Evolutionary conservation across 2,329 filamentous ascomycete species (phyloP), one percentile per base, ranked within the genome.

Genomic region (Cladophialophora chaetospira): DNA sequence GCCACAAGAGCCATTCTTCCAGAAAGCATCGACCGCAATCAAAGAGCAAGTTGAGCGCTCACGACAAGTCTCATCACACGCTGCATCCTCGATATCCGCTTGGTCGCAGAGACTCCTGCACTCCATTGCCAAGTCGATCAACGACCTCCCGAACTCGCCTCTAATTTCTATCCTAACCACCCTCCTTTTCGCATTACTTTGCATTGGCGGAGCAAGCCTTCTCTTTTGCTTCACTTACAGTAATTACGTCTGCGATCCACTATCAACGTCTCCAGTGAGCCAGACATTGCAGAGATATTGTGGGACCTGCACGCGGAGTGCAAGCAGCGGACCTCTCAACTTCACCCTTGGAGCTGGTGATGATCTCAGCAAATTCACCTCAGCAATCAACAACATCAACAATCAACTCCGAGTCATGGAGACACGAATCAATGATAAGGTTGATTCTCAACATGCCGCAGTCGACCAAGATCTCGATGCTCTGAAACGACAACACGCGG

Each of bases 151-250:
- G 4, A 54, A 61, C 13, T 63, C 57, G 17, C 50, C 53, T 23
- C 26, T 61, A n/a, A 46, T 63, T 10, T 33, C 47, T 13, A 45
- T 57, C 26, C 13, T 61, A 23, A 51, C 54, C 10, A 58, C 49
- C 13, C 15, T 60, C n/a, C 9, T 65, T 13, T 52, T 61, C 26
- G 35, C 31, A 4, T 17, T 58, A 13, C 9, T 55, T n/a, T 15
- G 61, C 25, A 19, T 58, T 9, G 48, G 57, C 13, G 48, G 36
- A 5, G 45, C 53, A 8, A 47, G 52, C 40, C 26, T 63, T 21
- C 31, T 60, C 3, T 58, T 64, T 35, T 65, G 63, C 46, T 55
- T 60, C 45, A 40, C 52, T 11, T 65, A 60, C 53, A 58, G 47
- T 25, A 38, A 50, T 33, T 54, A 55, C 36, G 21, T 57, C 5